Conservation (phyloP, 306 rosid species). For the Glycine latifolia region DNA sequence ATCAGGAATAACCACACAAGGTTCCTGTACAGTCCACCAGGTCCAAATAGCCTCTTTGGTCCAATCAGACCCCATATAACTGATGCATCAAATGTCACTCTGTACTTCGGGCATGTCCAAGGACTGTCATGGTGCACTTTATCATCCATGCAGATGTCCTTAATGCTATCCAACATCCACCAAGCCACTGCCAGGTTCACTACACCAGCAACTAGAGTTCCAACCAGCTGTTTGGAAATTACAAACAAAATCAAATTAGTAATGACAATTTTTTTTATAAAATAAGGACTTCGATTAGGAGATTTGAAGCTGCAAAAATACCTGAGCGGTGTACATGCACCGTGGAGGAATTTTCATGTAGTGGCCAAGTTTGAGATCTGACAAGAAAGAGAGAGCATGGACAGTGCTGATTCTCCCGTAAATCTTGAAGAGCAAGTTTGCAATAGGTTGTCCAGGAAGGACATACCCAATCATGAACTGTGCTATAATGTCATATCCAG, state of each 20-base stretch:
- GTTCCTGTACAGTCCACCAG: conserved; percentile 86
- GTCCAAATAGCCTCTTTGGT: conserved; percentile 85
- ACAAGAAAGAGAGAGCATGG: conserved; percentile 94
- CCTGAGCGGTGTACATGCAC: conserved; percentile 96
- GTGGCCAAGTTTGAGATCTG: conserved; percentile 97
- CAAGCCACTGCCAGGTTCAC: conserved; percentile 94
- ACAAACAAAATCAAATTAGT: background rate
- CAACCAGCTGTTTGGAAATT: conserved; percentile 70
- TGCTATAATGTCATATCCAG: conserved; percentile 97
- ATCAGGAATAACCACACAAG: conserved; percentile 86
- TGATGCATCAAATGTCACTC: conserved; percentile 95
- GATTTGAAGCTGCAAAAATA: conserved; percentile 41
- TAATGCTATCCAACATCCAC: conserved; percentile 94
- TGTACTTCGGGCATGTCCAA: conserved; percentile 97
- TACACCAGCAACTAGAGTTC: conserved; percentile 78
- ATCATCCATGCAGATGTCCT: conserved; percentile 80
- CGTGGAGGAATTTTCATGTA: conserved; percentile 99
- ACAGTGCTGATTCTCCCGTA: conserved; percentile 97
- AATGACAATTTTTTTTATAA: too few species aligned
- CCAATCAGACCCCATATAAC: conserved; percentile 98
- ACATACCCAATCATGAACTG: conserved; percentile 93
- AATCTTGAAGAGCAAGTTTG: conserved; percentile 91
- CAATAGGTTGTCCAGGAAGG: conserved; percentile 96
- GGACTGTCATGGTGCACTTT: conserved; percentile 76
- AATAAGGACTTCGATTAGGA: background rate